phyloP scores from a whole-genome alignment of 2,329 filamentous ascomycete species.

The Fusarium sp. region DNA sequence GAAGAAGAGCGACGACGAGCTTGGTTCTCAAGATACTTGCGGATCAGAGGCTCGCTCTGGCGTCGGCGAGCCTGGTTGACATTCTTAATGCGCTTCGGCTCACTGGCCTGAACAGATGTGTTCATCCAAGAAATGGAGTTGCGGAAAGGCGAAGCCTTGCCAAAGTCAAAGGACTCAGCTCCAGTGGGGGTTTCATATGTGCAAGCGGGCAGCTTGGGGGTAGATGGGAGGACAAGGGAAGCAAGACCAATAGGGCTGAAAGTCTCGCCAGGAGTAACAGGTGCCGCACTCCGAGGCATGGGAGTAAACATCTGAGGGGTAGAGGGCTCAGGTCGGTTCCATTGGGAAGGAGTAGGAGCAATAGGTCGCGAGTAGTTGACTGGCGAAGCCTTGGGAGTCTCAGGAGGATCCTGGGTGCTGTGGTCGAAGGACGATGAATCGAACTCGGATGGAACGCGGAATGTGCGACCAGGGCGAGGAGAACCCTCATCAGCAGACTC shows the following conservation, averaged over 20 bases:
- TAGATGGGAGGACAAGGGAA: constrained; percentile 34
- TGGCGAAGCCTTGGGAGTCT: constrained; percentile 39
- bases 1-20: constrained; percentile 51
- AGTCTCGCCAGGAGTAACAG: constrained; percentile 15
- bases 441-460: constrained; percentile 37
- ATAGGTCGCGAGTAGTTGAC: constrained; percentile 43
- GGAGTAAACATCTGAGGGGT: constrained; percentile 44
- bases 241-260: constrained; percentile 42
- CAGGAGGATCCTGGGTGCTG: constrained; percentile 11
- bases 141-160: constrained; percentile 48
- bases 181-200: constrained; percentile 23
- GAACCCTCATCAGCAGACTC: constrained; percentile 23
- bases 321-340: constrained; percentile 43
- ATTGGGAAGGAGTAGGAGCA: constrained; percentile 52
- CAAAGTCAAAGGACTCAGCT: constrained; percentile 49
- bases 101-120: constrained; percentile 30
- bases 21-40: constrained; percentile 43
- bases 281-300: constrained; percentile 5
- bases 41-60: constrained; percentile 55
- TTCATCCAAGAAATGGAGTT: constrained; percentile 51
- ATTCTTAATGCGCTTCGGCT: constrained; percentile 44
- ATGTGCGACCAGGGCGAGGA: constrained; percentile 36
- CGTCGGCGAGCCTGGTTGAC: constrained; percentile 49
- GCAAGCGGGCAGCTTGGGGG: constrained; percentile 32
- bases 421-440: constrained; percentile 38